Percentiles rank a stretch among this genome's conserved stretches.
These are phyloP conservation scores for Aplosporella prunicola DNA, from an alignment of 2,329 filamentous ascomycete species.

Conservation along the genomic window DNA sequence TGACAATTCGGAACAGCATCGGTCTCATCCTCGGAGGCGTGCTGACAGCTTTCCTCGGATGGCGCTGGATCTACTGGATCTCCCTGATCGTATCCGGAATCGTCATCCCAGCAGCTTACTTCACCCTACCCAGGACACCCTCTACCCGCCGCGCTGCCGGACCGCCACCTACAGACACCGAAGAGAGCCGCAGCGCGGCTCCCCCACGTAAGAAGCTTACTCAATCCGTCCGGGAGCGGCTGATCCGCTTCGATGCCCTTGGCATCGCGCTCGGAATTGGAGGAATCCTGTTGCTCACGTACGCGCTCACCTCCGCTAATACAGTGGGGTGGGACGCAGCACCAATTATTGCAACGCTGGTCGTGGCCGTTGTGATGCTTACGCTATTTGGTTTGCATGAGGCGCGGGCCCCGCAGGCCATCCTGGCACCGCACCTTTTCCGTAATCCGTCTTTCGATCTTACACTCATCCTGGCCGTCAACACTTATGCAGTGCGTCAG, in stretches of 20 bases:
- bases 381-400: constrained; percentile 1
- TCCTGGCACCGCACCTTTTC: constrained; percentile 11
- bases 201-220: neutral
- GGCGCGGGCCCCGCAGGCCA: constrained; percentile 1
- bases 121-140: constrained; percentile 1
- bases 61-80: constrained; percentile 12
- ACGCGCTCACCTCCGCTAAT: constrained; percentile 7
- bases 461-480: constrained; percentile 6
- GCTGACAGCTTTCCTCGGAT: constrained; percentile 9
- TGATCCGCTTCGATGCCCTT: constrained; percentile 10
- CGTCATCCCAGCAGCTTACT: constrained; percentile 8
- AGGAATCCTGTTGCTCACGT: constrained; percentile 9
- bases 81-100: constrained; percentile 7
- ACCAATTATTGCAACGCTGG: constrained; percentile 2
- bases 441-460: constrained; percentile 6
- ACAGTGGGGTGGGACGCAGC: constrained; percentile 1
- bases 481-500: constrained; percentile 9
- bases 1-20: too few species aligned
- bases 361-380: constrained; percentile 1
- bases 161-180: neutral
- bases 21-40: constrained; percentile 11
- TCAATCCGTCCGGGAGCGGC: constrained; percentile 3
- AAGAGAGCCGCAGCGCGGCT: neutral
- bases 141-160: neutral
- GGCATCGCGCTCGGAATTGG: constrained; percentile 8